phyloP scores from a whole-genome alignment of 352 stramenopile species.

The Globisporangium sylvaticum region DNA sequence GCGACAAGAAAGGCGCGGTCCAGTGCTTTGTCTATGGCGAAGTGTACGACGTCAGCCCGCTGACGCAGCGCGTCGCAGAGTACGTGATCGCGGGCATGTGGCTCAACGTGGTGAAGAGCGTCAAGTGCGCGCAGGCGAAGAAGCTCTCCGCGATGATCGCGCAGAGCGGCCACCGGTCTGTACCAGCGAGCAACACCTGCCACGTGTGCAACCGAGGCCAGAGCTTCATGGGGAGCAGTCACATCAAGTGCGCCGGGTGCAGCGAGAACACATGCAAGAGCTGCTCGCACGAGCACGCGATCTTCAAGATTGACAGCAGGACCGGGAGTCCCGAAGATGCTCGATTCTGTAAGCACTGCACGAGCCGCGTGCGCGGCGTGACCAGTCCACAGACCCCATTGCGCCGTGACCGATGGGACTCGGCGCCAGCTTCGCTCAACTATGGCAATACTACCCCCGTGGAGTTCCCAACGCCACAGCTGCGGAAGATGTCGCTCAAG shows the following conservation, averaged over 20 bases:
- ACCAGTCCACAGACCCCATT: background rate
- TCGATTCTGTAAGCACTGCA: slow-evolving; percentile 30
- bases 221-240: background rate
- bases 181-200: slow-evolving; percentile 19
- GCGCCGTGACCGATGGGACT: slow-evolving; percentile 2
- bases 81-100: slow-evolving; percentile 19
- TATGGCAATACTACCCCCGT: background rate
- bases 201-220: background rate
- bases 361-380: slow-evolving; percentile 18
- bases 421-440: background rate
- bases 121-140: slow-evolving; percentile 7
- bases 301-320: slow-evolving; percentile 28
- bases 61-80: slow-evolving; percentile 6
- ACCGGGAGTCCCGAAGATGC: slow-evolving; percentile 18
- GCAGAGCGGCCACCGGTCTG: slow-evolving; percentile 6
- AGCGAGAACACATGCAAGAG: slow-evolving; percentile 9
- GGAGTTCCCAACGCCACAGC: background rate
- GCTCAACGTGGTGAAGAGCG: slow-evolving; percentile 16
- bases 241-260: slow-evolving; percentile 23
- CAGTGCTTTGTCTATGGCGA: slow-evolving; percentile 1
- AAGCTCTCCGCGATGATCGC: background rate
- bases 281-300: slow-evolving; percentile 20
- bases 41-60: slow-evolving; percentile 17
- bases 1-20: background rate
- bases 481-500: slow-evolving; percentile 6